These are phyloP conservation scores for Gaeumannomyces tritici DNA, from an alignment of 2,329 filamentous ascomycete genomes.

Conservation along the genomic window DNA sequence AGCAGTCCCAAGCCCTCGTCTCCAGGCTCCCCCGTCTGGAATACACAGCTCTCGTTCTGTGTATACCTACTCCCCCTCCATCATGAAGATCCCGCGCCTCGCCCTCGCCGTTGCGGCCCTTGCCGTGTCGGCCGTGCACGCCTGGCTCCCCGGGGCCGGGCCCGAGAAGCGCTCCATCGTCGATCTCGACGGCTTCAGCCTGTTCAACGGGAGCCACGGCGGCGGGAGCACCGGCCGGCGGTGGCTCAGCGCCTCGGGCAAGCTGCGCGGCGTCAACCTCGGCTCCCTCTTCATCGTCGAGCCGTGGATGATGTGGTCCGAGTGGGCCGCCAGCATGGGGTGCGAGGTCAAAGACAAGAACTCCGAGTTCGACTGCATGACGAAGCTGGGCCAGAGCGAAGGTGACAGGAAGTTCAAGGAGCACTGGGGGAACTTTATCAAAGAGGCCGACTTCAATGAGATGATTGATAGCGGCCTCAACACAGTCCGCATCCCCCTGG, in stretches of 20 bases:
- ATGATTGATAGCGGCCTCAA: constrained; percentile 42
- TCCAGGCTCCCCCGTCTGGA: neutral
- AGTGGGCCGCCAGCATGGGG: constrained; percentile 35
- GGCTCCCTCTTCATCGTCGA: constrained; percentile 42
- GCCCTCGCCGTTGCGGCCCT: neutral
- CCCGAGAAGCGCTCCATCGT: neutral
- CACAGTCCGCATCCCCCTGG: constrained; percentile 42
- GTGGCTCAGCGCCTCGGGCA: constrained; percentile 11
- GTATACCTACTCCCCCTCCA: no score
- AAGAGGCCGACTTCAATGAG: constrained; percentile 33
- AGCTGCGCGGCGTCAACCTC: constrained; percentile 46
- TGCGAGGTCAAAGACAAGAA: constrained; percentile 26
- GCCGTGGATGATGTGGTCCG: constrained; percentile 38
- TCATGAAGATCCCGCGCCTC: neutral
- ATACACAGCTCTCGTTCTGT: no score
- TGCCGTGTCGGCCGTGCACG: neutral
- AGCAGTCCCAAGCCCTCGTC: no score
- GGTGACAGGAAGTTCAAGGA: constrained; percentile 35
- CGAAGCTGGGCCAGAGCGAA: constrained; percentile 31
- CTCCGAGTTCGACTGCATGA: constrained; percentile 46
- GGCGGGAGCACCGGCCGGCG: neutral
- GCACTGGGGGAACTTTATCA: constrained; percentile 43
- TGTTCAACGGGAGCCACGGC: constrained; percentile 6
- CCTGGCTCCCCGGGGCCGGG: neutral
- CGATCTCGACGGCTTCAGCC: constrained; percentile 5